These are phyloP conservation scores for Waitea zeae DNA, from an alignment of 1,284 basidiomycete species.

Conservation along the genomic window DNA sequence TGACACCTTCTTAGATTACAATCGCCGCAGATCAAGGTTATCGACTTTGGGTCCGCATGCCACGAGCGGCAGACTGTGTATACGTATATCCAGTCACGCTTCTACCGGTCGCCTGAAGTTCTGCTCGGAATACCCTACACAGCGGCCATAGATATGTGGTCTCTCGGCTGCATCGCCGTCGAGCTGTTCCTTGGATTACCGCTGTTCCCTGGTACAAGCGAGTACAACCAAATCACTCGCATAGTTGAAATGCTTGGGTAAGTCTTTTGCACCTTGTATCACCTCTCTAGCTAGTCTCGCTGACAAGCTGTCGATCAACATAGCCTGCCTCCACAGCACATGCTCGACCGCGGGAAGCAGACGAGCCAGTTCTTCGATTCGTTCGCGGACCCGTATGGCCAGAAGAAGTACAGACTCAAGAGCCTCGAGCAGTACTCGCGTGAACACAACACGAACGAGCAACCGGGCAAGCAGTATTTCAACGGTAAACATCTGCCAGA, in stretches of 20 bases:
- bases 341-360: conserved; percentile 96
- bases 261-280: conserved; percentile 14
- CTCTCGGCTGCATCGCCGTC: conserved; percentile 89
- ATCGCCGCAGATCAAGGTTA: conserved; percentile 97
- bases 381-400: conserved; percentile 65
- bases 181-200: conserved; percentile 95
- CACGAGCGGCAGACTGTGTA: conserved; percentile 98
- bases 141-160: conserved; percentile 93
- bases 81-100: conserved; percentile 97
- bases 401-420: conserved; percentile 85
- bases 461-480: conserved; percentile 98
- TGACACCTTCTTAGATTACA: conserved; percentile 45
- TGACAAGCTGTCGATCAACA: not conserved
- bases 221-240: conserved; percentile 94
- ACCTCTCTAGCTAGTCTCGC: conserved; percentile 3
- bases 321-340: conserved; percentile 78
- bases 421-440: conserved; percentile 87
- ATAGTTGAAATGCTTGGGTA: conserved; percentile 98
- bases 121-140: conserved; percentile 91
- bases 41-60: conserved; percentile 98
- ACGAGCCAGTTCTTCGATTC: conserved; percentile 87
- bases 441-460: conserved; percentile 90
- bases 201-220: conserved; percentile 94
- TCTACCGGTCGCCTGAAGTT: conserved; percentile 97
- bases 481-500: conserved; percentile 88